Percentiles rank a stretch among this genome's conserved stretches.
phyloP scores from a whole-genome alignment of 2,329 filamentous ascomycete genomes.

The Phyllosticta citriasiana region DNA sequence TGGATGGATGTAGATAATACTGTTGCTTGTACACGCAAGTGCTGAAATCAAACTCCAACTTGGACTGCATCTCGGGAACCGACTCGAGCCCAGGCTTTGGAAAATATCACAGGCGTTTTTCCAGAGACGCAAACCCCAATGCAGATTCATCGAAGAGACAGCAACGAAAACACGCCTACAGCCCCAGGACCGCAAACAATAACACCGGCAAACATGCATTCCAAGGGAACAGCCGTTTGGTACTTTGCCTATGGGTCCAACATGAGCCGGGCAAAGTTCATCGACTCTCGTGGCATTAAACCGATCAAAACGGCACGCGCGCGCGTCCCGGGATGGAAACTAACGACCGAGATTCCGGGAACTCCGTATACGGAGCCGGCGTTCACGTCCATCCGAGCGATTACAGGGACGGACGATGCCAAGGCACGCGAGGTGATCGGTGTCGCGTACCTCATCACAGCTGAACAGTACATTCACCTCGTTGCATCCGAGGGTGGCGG shows the following conservation, averaged over 20 bases:
- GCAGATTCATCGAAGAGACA: too few species aligned
- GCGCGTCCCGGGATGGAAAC: conserved; percentile 10
- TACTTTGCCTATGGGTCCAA: conserved; percentile 19
- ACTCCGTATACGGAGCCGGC: conserved; percentile 16
- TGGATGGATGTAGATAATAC: too few species aligned
- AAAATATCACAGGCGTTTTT: too few species aligned
- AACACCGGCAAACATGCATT: too few species aligned
- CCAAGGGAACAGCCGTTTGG: conserved; percentile 9
- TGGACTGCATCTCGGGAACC: too few species aligned
- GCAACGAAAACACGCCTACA: too few species aligned
- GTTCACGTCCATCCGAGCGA: conserved; percentile 11
- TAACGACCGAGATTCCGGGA: conserved; percentile 14
- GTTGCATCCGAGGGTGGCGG: conserved; percentile 17
- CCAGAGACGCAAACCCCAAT: too few species aligned
- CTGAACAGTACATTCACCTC: conserved; percentile 12
- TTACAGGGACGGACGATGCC: not conserved
- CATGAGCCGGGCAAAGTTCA: conserved; percentile 15
- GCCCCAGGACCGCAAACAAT: too few species aligned
- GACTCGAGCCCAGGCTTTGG: too few species aligned
- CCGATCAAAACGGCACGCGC: conserved; percentile 9
- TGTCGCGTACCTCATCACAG: conserved; percentile 15
- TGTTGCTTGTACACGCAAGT: too few species aligned
- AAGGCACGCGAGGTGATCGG: conserved; percentile 9
- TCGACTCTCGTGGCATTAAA: conserved; percentile 12
- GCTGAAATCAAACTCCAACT: too few species aligned